Evolutionary conservation across 1,139 yeast genomes (phyloP).

Genomic region (Fermentozyma sake): DNA sequence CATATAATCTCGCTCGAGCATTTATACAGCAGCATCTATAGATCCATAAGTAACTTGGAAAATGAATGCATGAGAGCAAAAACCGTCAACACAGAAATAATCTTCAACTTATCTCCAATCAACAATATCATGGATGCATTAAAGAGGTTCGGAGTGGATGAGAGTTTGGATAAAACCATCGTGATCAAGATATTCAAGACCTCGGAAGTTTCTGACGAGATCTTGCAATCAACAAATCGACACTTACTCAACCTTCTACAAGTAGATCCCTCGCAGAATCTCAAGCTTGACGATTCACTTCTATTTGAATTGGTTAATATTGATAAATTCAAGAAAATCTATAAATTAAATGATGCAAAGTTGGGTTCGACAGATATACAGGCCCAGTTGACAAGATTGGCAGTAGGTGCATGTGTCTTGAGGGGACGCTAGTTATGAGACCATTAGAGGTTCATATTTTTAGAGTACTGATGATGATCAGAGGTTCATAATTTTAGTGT

Average conservation of each 20-base stretch:
- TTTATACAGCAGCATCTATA: constrained; percentile 29
- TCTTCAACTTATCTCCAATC: constrained; percentile 38
- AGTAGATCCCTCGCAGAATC: constrained; percentile 7
- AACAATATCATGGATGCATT: constrained; percentile 44
- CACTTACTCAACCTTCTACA: constrained; percentile 16
- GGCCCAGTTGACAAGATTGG: constrained; percentile 27
- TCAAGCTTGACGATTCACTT: constrained; percentile 21
- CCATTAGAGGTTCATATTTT: too few relatives aligned
- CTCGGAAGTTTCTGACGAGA: constrained; percentile 2
- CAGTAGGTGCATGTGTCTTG: constrained; percentile 36
- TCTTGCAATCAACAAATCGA: constrained; percentile 7
- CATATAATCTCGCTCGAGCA: constrained; percentile 37
- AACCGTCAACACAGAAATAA: constrained; percentile 39
- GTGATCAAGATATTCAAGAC: constrained; percentile 26
- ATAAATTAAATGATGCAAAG: constrained; percentile 33
- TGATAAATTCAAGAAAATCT: constrained; percentile 32
- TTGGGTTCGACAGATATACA: constrained; percentile 15
- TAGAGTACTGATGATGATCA: too few relatives aligned
- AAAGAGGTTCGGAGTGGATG: constrained; percentile 38
- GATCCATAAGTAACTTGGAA: constrained; percentile 27
- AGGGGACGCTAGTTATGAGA: constrained; percentile 35
- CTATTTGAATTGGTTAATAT: constrained; percentile 22
- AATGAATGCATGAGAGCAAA: constrained; percentile 33
- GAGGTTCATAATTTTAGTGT: too few relatives aligned
- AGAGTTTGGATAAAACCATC: constrained; percentile 22